phyloP scores from a whole-genome alignment of 495 filamentous ascomycete species.

The Tuber microsphaerosporum region DNA sequence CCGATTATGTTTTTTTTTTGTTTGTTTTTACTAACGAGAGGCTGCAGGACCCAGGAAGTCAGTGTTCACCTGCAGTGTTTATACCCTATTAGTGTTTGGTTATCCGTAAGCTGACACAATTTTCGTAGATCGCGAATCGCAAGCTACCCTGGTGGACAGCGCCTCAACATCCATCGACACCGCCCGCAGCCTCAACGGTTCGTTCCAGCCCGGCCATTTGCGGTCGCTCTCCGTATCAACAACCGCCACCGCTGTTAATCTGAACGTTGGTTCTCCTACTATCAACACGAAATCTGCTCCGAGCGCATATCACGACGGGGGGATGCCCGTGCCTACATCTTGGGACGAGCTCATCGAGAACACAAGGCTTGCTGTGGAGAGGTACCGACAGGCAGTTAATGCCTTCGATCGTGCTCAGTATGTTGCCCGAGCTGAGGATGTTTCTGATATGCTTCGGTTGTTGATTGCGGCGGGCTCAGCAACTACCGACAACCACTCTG shows the following conservation, averaged over 20 bases:
- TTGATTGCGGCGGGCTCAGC: slow-evolving; percentile 91
- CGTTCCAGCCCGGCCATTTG: slow-evolving; percentile 44
- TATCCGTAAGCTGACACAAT: slow-evolving; percentile 22
- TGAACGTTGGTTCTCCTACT: slow-evolving; percentile 56
- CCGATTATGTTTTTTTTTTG: neutral
- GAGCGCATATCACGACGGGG: slow-evolving; percentile 55
- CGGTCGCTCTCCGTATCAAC: slow-evolving; percentile 47
- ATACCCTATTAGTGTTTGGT: neutral
- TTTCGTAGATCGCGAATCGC: slow-evolving; percentile 29
- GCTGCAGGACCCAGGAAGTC: slow-evolving; percentile 25
- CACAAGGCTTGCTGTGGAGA: slow-evolving; percentile 79
- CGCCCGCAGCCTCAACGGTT: slow-evolving; percentile 46
- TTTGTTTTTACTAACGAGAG: neutral
- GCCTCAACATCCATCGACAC: slow-evolving; percentile 18
- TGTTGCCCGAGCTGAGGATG: slow-evolving; percentile 86
- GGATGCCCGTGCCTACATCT: slow-evolving; percentile 62
- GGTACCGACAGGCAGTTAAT: slow-evolving; percentile 75
- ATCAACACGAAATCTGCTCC: slow-evolving; percentile 33
- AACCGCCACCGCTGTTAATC: slow-evolving; percentile 57
- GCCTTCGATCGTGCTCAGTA: slow-evolving; percentile 78
- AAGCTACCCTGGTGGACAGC: slow-evolving; percentile 28
- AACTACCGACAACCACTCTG: slow-evolving; percentile 96
- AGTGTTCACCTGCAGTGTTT: slow-evolving; percentile 12
- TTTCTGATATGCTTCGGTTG: slow-evolving; percentile 89
- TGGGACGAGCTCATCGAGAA: slow-evolving; percentile 86